Evolutionary conservation across 257 asterid genomes (phyloP).

Genomic region (Leonotis leonurus): DNA sequence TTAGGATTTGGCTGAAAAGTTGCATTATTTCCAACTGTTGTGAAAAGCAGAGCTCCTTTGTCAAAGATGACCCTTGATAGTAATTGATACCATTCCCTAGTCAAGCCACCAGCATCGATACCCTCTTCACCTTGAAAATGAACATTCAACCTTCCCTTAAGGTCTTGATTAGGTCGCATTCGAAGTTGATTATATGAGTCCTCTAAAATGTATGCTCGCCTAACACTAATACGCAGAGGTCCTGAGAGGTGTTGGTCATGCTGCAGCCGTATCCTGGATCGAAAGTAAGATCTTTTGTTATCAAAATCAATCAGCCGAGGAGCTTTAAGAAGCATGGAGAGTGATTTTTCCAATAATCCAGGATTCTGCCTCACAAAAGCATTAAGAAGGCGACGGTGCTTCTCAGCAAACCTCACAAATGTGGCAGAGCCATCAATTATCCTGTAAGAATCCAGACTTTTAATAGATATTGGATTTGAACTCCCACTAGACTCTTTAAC

Average conservation of each 20-base stretch:
- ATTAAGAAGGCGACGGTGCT: conserved; percentile 89
- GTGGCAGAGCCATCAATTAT: conserved; percentile 69
- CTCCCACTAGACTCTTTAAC: conserved; percentile 68
- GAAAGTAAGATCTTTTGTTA: conserved; percentile 82
- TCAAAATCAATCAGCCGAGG: conserved; percentile 95
- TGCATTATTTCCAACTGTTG: conserved; percentile 94
- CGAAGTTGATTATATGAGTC: conserved; percentile 98
- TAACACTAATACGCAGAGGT: conserved; percentile 85
- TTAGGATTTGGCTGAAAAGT: conserved; percentile 99
- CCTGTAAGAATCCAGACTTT: conserved; percentile 43
- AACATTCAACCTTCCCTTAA: conserved; percentile 90
- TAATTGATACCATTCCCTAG: conserved; percentile 96
- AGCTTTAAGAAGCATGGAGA: conserved; percentile 84
- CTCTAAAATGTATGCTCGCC: conserved; percentile 94
- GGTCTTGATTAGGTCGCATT: conserved; percentile 87
- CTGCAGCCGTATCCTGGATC: conserved; percentile 91
- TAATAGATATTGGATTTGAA: conserved; percentile 32
- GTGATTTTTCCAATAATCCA: conserved; percentile 82
- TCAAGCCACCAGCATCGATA: conserved; percentile 99
- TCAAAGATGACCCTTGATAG: conserved; percentile 94
- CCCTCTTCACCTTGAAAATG: conserved; percentile 99
- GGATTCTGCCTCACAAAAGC: conserved; percentile 97
- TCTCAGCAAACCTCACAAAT: conserved; percentile 80
- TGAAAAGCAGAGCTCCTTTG: conserved; percentile 96
- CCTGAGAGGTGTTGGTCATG: conserved; percentile 96